Evolutionary conservation across 73 alveolate species (phyloP).

Genomic region (Paramecium octaurelia): DNA sequence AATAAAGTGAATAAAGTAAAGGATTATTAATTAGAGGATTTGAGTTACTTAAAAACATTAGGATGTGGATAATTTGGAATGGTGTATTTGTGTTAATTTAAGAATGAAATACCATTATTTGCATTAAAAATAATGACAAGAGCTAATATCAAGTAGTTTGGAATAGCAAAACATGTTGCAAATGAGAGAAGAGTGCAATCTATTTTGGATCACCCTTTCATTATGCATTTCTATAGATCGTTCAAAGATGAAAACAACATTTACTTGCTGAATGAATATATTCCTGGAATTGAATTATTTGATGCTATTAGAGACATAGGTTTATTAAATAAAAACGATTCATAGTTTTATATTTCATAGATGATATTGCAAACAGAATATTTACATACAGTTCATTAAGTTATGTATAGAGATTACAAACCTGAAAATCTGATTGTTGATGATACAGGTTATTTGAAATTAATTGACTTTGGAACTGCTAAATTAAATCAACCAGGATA

Average conservation of each 20-base stretch:
- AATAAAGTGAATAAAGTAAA: constrained; percentile 61
- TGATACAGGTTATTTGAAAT: constrained; percentile 63
- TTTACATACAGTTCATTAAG: constrained; percentile 69
- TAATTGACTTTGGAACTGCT: constrained; percentile 67
- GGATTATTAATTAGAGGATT: constrained; percentile 64
- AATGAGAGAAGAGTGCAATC: constrained; percentile 68
- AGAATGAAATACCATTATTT: constrained; percentile 62
- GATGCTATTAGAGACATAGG: constrained; percentile 76
- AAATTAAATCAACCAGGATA: constrained; percentile 22
- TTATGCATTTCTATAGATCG: constrained; percentile 70
- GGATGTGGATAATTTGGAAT: constrained; percentile 83
- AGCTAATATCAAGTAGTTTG: constrained; percentile 66
- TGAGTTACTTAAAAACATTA: constrained; percentile 63
- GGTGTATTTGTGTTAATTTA: constrained; percentile 72
- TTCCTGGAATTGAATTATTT: constrained; percentile 76
- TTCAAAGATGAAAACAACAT: constrained; percentile 73
- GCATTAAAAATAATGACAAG: constrained; percentile 78
- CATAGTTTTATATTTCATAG: constrained; percentile 64
- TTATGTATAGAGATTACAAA: constrained; percentile 74
- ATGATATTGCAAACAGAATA: constrained; percentile 67
- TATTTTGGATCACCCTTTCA: constrained; percentile 76
- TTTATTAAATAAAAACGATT: constrained; percentile 59
- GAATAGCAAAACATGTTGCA: constrained; percentile 68
- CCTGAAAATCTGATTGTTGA: constrained; percentile 84
- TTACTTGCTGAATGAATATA: constrained; percentile 73